Evolutionary conservation across 352 stramenopile genomes (phyloP).

Genomic region (Globisporangium paroecandrum): DNA sequence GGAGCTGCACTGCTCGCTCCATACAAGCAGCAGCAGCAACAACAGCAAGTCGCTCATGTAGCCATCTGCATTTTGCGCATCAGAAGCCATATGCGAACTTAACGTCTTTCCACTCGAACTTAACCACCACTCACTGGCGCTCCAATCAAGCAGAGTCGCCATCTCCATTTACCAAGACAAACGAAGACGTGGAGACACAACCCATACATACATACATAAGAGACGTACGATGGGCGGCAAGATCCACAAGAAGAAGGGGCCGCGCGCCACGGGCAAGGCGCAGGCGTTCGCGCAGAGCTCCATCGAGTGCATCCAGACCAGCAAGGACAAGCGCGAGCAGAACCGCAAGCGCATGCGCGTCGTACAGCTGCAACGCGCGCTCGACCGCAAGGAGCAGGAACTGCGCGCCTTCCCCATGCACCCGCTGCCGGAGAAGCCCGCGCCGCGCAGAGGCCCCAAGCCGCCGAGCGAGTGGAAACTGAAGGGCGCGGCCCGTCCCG

Average conservation of each 20-base stretch:
- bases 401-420: constrained; percentile 57
- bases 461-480: constrained; percentile 72
- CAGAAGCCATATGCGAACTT: neutral
- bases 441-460: constrained; percentile 52
- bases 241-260: constrained; percentile 55
- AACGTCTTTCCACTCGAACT: neutral
- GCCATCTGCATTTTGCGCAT: neutral
- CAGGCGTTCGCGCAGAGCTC: constrained; percentile 62
- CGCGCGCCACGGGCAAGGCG: constrained; percentile 44
- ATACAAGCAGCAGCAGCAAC: neutral
- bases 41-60: neutral
- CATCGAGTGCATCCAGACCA: constrained; percentile 56
- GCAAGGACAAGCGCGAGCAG: constrained; percentile 59
- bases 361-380: constrained; percentile 71
- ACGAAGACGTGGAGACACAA: neutral
- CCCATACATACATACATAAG: neutral
- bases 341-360: constrained; percentile 76
- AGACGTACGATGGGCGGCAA: constrained; percentile 41
- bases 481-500: constrained; percentile 66
- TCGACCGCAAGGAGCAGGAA: constrained; percentile 67
- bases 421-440: constrained; percentile 30
- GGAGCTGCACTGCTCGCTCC: neutral
- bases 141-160: neutral
- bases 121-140: neutral
- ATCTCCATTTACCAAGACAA: neutral